Base-by-base conservation (phyloP, 495 filamentous ascomycete genomes). In the Elaphomyces granulatus region DNA sequence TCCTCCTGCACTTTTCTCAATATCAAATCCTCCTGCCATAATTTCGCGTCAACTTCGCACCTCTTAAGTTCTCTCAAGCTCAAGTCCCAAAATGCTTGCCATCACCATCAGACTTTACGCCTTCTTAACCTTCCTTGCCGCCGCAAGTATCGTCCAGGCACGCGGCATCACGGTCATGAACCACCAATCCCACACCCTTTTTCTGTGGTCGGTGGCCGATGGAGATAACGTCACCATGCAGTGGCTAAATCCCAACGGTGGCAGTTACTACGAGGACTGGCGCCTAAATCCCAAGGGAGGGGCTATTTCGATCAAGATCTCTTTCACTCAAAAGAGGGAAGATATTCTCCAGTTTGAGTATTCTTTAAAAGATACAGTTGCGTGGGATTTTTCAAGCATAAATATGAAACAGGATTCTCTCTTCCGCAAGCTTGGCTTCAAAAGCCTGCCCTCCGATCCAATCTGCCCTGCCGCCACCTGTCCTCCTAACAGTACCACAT, bases 311-410 rank as follows among this genome's bases (percentile, higher is more conserved):
- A 62, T 67, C 58, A 67, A 67, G 60, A 48, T 67, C 38, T 61
- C 64, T 34, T 60, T 58, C 46, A 42, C 41, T 18, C 30, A 49
- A 19, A 43, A 38, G 41, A 43, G 55, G 41, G 46, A 49, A 42
- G 54, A 60, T 30, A 60, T 67, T n/a, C 57, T 67, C n/a, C 64
- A 67, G 46, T 67, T 58, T 49, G 64, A 67, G 51, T 67, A 67
- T 55, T 66, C 64, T 50, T 23, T 54, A 46, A 32, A 46, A 26
- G 55, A 49, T 15, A 59, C 49, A n/a, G 55, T 67, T 51, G 65
- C 45, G 50, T 67, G 60, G 60, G 62, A 67, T 52, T 52, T 67
- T 48, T 63, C 58, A 9, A 59, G 45, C 42, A 64, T 66, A 45
- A 46, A 68, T 51, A 60, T 66, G 58, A 47, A 48, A 34, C 15